phyloP scores from a whole-genome alignment of 2,329 filamentous ascomycete species.

The Scleromitrula shiraiana region DNA sequence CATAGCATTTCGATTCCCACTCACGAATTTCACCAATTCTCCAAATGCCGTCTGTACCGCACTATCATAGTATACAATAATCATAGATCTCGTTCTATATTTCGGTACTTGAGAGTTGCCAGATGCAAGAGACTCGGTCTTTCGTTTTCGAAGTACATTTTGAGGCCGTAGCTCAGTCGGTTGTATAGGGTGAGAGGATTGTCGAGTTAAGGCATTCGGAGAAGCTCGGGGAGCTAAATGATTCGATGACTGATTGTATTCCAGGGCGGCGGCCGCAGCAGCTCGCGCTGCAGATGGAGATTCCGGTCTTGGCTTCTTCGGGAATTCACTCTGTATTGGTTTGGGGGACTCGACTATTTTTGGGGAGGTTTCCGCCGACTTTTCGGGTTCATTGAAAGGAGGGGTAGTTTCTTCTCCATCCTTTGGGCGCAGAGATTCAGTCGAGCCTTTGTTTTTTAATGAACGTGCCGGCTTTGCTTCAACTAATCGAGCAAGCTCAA shows the following conservation, averaged over 20 bases:
- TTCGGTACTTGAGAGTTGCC: constrained; percentile 24
- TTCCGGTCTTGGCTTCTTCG: constrained; percentile 8
- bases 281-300: constrained; percentile 17
- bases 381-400: constrained; percentile 12
- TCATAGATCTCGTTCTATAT: constrained; percentile 65
- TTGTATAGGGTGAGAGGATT: constrained; percentile 18
- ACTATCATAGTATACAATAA: constrained; percentile 88
- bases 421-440: constrained; percentile 28
- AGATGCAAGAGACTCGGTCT: constrained; percentile 28
- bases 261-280: constrained; percentile 8
- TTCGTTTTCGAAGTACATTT: constrained; percentile 25
- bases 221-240: constrained; percentile 1
- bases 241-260: constrained; percentile 10
- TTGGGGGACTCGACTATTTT: constrained; percentile 15
- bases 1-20: constrained; percentile 71
- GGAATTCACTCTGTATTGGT: constrained; percentile 10
- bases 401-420: constrained; percentile 18
- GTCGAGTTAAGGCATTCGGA: constrained; percentile 15
- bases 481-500: constrained; percentile 46
- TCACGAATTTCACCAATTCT: constrained; percentile 72
- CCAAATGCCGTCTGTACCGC: constrained; percentile 80
- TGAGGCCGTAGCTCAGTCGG: constrained; percentile 14
- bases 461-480: constrained; percentile 31
- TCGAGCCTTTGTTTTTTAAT: constrained; percentile 29
- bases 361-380: constrained; percentile 12